Base-by-base conservation (phyloP, 163 green algal species). In the Prototheca wickerhamii region DNA sequence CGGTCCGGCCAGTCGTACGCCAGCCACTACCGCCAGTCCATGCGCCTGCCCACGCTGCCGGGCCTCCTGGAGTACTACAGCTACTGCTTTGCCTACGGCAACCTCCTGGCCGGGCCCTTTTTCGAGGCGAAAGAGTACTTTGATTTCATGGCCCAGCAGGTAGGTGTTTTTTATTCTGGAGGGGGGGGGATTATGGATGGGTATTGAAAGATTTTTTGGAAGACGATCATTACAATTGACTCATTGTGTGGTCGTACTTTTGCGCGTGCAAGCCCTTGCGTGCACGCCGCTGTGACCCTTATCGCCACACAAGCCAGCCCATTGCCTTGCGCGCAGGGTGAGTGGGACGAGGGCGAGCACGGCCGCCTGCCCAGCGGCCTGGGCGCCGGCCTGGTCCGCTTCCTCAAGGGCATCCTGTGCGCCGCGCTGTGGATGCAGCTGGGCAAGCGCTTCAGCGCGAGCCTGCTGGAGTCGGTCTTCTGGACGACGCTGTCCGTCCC, bases 81-180 rank as follows among this genome's bases (percentile, higher is more conserved):
- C 50, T 96, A 89, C 72, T 58, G 91, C 2, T 94, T 95, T 61
- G 68, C 70, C 21, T 69, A 81, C 12, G 89, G 90, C 63, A 95
- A 94, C 79, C 80, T 96, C 53, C 76, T 96, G 67, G 74, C 83
- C 25, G 90, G 90, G 1, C 90, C 90, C 20, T 83, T 84, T 50
- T 86, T 92, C 50, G 89, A 96, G 76, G 85, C 84, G 25, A 71
- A 60, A 18, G 84, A 95, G 58, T 96, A 94, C 67, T 43, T 76
- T 4, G 63, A 83, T 10, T 89, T 54, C 23, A 28, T 81, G 4
- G 58, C 70, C 25, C 57, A 71, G 23, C 56, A 70, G 67, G 70
- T 62, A 32, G 26, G 58, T 55, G 25, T 49, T 49, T 10, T 49
- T 10, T 49, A 15, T 49, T 23, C 15, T 49, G 10, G 40, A 15